Conservation (phyloP, 2,329 filamentous ascomycete genomes). For the Intubia oerlemansii region DNA sequence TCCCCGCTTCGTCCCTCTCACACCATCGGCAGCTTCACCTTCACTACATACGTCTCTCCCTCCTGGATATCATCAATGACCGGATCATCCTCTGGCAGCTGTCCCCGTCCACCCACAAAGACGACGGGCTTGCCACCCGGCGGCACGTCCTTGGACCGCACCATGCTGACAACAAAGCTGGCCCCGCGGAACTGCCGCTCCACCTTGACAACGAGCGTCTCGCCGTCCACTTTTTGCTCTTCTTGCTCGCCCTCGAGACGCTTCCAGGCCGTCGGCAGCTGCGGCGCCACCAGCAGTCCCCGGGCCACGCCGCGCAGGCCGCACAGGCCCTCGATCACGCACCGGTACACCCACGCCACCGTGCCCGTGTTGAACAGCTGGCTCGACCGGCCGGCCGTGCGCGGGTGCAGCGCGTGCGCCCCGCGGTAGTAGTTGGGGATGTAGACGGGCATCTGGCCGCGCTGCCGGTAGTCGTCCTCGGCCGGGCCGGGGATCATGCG, state of each 20-base stretch:
- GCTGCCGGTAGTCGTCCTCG: conserved; percentile 26
- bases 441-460: conserved; percentile 33
- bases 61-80: too few species aligned
- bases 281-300: too few species aligned
- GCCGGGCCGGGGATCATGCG: conserved; percentile 31
- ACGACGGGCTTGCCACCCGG: background rate
- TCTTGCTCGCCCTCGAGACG: too few species aligned
- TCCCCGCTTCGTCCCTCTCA: too few species aligned
- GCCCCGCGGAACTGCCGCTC: conserved; percentile 28
- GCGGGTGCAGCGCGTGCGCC: conserved; percentile 23
- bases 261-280: conserved; percentile 29
- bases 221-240: too few species aligned
- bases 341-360: conserved; percentile 32
- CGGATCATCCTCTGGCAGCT: too few species aligned
- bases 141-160: background rate
- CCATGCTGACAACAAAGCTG: conserved; percentile 24
- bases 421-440: conserved; percentile 38
- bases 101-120: too few species aligned
- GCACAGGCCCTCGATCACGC: conserved; percentile 31
- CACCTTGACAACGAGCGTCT: conserved; percentile 20
- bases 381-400: conserved; percentile 32
- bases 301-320: conserved; percentile 26
- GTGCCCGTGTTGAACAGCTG: conserved; percentile 38
- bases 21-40: too few species aligned
- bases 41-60: too few species aligned